Evolutionary conservation across 331 rosid genomes (phyloP).

Genomic region (Acacia concinna): DNA sequence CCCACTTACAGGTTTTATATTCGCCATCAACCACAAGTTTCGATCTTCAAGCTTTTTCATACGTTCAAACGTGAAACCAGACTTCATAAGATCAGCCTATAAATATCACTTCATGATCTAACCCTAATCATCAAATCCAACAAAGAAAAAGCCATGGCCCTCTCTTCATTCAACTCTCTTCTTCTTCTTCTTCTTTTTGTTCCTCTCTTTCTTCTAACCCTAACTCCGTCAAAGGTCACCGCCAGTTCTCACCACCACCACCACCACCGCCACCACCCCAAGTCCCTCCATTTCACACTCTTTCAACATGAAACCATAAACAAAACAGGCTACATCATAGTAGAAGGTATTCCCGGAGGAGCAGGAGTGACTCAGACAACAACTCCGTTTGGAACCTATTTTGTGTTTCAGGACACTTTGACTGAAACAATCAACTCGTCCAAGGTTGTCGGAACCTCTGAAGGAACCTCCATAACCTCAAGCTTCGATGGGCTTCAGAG

Average conservation of each 20-base stretch:
- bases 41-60: background rate
- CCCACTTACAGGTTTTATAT: background rate
- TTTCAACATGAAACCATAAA: constrained; percentile 73
- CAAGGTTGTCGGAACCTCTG: constrained; percentile 52
- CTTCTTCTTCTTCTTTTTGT: constrained; percentile 36
- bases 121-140: background rate
- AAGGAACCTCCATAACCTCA: constrained; percentile 70
- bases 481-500: constrained; percentile 66
- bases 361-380: constrained; percentile 48
- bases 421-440: constrained; percentile 52
- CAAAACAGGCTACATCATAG: constrained; percentile 69
- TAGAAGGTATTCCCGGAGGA: constrained; percentile 52
- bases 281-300: constrained; percentile 66
- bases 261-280: constrained; percentile 23
- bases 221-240: constrained; percentile 31
- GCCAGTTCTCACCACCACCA: constrained; percentile 26
- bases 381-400: constrained; percentile 72
- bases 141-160: constrained; percentile 36
- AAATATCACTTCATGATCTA: background rate
- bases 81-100: background rate
- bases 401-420: constrained; percentile 66
- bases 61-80: background rate
- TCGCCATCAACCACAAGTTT: background rate
- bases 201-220: constrained; percentile 34
- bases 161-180: constrained; percentile 3